Conservation (phyloP, 1,284 basidiomycete genomes). For the Ustilago trichophora region DNA sequence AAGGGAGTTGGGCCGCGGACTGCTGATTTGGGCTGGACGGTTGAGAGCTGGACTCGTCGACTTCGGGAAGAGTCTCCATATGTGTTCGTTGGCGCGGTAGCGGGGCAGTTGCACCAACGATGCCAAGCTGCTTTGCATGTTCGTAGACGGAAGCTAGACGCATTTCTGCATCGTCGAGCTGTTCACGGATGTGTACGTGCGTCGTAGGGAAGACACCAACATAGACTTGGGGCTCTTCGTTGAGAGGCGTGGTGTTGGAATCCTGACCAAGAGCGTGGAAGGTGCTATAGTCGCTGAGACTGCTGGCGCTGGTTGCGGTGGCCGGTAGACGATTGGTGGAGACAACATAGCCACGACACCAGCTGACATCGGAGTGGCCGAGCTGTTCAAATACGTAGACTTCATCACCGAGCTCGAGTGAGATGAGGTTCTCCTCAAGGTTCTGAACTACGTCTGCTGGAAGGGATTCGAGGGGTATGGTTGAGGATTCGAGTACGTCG, state of each 20-base stretch:
- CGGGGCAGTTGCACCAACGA: constrained; percentile 47
- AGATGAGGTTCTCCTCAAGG: constrained; percentile 55
- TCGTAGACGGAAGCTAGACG: constrained; percentile 76
- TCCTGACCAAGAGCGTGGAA: constrained; percentile 36
- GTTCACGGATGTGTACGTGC: constrained; percentile 86
- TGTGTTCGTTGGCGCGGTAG: constrained; percentile 28
- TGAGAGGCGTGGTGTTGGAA: constrained; percentile 8
- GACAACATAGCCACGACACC: constrained; percentile 77
- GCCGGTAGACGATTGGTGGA: constrained; percentile 68
- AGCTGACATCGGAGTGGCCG: constrained; percentile 55
- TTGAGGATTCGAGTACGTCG: constrained; percentile 45
- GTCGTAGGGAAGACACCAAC: constrained; percentile 95
- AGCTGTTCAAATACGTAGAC: constrained; percentile 76
- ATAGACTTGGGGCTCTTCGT: constrained; percentile 78
- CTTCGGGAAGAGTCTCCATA: constrained; percentile 51
- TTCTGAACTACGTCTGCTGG: constrained; percentile 24
- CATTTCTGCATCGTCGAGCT: constrained; percentile 87
- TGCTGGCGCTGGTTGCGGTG: constrained; percentile 67
- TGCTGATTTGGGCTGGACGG: constrained; percentile 39
- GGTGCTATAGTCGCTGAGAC: constrained; percentile 54
- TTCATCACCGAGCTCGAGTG: constrained; percentile 81
- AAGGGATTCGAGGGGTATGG: constrained; percentile 27
- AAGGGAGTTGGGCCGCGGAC: constrained; percentile 5
- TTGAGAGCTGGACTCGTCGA: constrained; percentile 40
- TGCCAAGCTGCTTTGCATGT: constrained; percentile 50